Percentiles rank a stretch among this genome's conserved stretches.
phyloP scores from a whole-genome alignment of 2,329 filamentous ascomycete genomes.

The Ciborinia camelliae region DNA sequence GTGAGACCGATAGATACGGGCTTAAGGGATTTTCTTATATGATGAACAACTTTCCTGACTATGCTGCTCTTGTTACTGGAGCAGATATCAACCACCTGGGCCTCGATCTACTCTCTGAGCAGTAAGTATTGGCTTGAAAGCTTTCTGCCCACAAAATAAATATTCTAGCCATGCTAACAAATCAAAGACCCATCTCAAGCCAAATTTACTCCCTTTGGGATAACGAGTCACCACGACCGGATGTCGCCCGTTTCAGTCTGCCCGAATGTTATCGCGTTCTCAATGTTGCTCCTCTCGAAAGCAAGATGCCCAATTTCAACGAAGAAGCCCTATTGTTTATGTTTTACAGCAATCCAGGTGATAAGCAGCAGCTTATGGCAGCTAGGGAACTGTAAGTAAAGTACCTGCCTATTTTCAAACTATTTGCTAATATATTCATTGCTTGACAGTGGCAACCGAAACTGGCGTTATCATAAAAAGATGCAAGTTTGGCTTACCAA shows the following conservation, averaged over 20 bases:
- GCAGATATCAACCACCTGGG: constrained; percentile 57
- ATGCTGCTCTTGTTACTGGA: constrained; percentile 57
- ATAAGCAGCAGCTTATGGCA: constrained; percentile 61
- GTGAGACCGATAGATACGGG: constrained; percentile 61
- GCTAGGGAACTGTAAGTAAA: constrained; percentile 57
- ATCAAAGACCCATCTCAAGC: constrained; percentile 46
- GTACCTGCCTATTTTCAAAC: not conserved
- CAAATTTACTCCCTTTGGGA: constrained; percentile 62
- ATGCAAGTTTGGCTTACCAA: constrained; percentile 65
- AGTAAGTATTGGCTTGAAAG: constrained; percentile 46
- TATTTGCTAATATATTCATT: constrained; percentile 17
- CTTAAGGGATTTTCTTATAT: constrained; percentile 58
- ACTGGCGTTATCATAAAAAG: constrained; percentile 69
- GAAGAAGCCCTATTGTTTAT: constrained; percentile 69
- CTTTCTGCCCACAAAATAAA: constrained; percentile 11
- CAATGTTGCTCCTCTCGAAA: constrained; percentile 63
- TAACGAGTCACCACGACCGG: constrained; percentile 55
- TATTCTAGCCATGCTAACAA: not conserved
- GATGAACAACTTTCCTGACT: constrained; percentile 62
- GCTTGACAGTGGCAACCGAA: constrained; percentile 52
- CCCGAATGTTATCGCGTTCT: constrained; percentile 66
- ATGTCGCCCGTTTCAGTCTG: constrained; percentile 54
- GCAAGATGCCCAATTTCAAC: constrained; percentile 63
- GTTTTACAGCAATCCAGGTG: constrained; percentile 63
- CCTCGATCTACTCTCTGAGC: constrained; percentile 54